phyloP scores from a whole-genome alignment of 2,329 filamentous ascomycete genomes.

The Colletotrichum viniferum region DNA sequence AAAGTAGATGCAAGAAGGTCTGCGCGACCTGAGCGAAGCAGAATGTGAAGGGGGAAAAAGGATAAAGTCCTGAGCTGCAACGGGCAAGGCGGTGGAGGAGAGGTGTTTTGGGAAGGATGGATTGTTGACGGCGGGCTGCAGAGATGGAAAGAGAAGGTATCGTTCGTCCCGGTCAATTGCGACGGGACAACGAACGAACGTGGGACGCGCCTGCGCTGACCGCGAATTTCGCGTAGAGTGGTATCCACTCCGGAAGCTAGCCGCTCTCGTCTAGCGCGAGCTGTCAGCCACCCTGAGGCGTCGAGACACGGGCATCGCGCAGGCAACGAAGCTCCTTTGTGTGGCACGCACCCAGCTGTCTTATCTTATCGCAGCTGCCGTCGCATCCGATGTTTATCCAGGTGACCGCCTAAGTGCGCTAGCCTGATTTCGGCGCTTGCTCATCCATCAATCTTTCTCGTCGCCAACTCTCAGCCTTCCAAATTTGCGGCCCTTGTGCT shows the following conservation, averaged over 20 bases:
- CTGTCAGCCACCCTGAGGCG: neutral
- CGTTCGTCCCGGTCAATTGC: constrained; percentile 2
- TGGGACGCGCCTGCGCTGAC: constrained; percentile 21
- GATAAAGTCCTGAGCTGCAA: neutral
- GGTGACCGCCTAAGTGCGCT: constrained; percentile 11
- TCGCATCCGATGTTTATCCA: constrained; percentile 8
- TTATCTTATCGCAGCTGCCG: neutral
- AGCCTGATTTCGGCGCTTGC: constrained; percentile 16
- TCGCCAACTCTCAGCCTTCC: constrained; percentile 12
- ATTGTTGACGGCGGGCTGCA: constrained; percentile 2
- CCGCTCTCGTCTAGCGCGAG: neutral
- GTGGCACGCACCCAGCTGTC: neutral
- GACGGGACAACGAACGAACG: constrained; percentile 19
- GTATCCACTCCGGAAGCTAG: neutral
- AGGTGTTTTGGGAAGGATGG: neutral
- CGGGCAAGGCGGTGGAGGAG: neutral
- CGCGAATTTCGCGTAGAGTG: constrained; percentile 26
- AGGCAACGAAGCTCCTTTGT: neutral
- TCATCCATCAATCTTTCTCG: constrained; percentile 16
- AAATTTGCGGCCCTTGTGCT: neutral
- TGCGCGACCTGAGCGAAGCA: neutral
- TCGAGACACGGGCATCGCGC: neutral
- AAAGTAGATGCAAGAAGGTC: neutral
- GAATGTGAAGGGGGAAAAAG: neutral
- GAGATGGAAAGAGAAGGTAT: constrained; percentile 11